phyloP scores from a whole-genome alignment of 2,329 filamentous ascomycete species.

The Clonostachys byssicola region DNA sequence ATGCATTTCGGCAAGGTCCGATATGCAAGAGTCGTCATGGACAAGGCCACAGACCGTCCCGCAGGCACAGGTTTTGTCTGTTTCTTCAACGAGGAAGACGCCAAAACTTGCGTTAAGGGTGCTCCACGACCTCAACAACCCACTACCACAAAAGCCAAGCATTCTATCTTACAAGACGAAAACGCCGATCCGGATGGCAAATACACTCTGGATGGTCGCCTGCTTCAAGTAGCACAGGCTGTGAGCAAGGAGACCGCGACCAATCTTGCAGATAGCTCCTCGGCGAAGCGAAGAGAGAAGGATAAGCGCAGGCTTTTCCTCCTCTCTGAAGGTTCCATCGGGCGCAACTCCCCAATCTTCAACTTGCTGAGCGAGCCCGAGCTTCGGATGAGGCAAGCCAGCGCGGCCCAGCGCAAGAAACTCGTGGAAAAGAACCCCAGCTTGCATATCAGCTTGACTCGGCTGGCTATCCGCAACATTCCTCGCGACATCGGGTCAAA shows the following conservation, averaged over 20 bases:
- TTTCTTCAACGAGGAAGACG: constrained; percentile 76
- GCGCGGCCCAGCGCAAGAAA: constrained; percentile 80
- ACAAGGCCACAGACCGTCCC: constrained; percentile 78
- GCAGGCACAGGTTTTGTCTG: constrained; percentile 94
- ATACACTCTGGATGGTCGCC: constrained; percentile 87
- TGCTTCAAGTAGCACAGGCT: constrained; percentile 79
- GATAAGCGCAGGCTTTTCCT: constrained; percentile 91
- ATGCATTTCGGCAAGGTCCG: constrained; percentile 80
- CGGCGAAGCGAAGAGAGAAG: constrained; percentile 61
- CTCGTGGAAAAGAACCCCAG: constrained; percentile 89
- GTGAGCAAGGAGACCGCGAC: constrained; percentile 80
- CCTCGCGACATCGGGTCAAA: constrained; percentile 80
- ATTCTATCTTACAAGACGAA: constrained; percentile 86
- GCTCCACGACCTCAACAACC: constrained; percentile 59
- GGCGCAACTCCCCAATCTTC: constrained; percentile 73
- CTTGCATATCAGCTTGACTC: constrained; percentile 82
- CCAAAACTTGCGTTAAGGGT: constrained; percentile 67
- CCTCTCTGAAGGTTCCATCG: constrained; percentile 79
- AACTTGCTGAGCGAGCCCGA: constrained; percentile 73
- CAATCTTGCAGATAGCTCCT: constrained; percentile 67
- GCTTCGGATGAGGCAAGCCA: constrained; percentile 83
- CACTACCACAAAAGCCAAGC: constrained; percentile 59
- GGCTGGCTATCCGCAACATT: constrained; percentile 87
- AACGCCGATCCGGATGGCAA: constrained; percentile 74
- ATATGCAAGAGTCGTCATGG: constrained; percentile 88